Evolutionary conservation across 1,284 basidiomycete species (phyloP).

Genomic region (Taiwanofungus camphoratus): DNA sequence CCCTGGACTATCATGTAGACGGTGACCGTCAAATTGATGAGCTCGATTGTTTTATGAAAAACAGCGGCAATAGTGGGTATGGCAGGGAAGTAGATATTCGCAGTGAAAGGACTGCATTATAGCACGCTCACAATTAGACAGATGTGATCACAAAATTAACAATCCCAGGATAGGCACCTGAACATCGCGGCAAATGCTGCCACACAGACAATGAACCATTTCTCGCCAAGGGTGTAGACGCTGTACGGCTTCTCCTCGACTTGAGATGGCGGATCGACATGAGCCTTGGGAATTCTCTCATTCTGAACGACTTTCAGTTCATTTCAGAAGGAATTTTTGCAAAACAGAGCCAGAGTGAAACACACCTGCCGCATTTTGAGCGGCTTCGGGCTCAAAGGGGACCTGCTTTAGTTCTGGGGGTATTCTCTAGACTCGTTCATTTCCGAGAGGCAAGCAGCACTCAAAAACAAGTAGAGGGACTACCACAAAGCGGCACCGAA

Average conservation of each 20-base stretch:
- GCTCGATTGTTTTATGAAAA: constrained; percentile 59
- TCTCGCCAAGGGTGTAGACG: constrained; percentile 51
- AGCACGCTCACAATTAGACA: not conserved
- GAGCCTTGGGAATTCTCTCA: not conserved
- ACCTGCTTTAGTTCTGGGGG: no score
- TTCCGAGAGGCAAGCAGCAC: no score
- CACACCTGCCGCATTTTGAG: no score
- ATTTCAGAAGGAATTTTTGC: no score
- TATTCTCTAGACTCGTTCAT: no score
- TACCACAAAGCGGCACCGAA: no score
- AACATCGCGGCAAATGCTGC: constrained; percentile 54
- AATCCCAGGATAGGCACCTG: constrained; percentile 38
- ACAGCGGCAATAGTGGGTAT: constrained; percentile 60
- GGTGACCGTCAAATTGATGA: constrained; percentile 75
- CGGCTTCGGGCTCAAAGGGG: no score
- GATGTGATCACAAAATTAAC: not conserved
- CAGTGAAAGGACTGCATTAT: constrained; percentile 53
- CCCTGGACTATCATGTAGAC: constrained; percentile 78
- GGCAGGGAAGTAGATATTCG: constrained; percentile 75
- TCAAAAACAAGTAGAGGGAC: no score
- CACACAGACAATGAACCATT: constrained; percentile 62
- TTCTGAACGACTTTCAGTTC: no score
- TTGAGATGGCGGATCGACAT: not conserved
- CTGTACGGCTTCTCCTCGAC: constrained; percentile 40
- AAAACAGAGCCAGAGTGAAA: no score